A percentile compares a stretch with the other conserved stretches of the same genome.
These are phyloP conservation scores for Populus hybrid DNA, from an alignment of 441 rosid species.

Conservation along the genomic window DNA sequence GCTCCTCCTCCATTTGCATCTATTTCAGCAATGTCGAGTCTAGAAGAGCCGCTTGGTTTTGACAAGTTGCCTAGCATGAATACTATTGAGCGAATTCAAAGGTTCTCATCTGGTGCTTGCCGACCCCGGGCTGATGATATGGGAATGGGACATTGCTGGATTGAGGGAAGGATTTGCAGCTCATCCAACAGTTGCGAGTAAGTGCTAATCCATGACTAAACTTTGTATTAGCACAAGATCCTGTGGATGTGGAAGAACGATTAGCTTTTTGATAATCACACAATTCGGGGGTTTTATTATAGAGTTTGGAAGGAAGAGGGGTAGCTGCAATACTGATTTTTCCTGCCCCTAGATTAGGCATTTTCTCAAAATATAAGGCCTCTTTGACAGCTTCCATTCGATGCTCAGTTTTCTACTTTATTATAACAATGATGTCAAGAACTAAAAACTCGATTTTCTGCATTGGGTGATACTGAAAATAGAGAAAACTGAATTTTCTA, in stretches of 20 bases:
- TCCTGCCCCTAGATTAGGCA: neutral
- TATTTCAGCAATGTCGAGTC: conserved; percentile 67
- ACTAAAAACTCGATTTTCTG: neutral
- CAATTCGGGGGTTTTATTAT: neutral
- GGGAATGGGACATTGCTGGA: conserved; percentile 77
- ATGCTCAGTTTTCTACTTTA: neutral
- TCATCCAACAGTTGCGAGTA: conserved; percentile 70
- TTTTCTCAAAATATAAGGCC: neutral
- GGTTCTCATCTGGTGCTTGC: conserved; percentile 77
- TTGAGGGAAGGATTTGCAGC: conserved; percentile 78
- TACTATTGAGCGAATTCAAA: conserved; percentile 75
- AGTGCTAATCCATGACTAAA: conserved; percentile 17
- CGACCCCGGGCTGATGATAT: conserved; percentile 58
- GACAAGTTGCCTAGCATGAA: conserved; percentile 92
- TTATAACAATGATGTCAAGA: neutral
- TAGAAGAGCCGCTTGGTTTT: conserved; percentile 86
- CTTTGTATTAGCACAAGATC: neutral
- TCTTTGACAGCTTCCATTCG: neutral
- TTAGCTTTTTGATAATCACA: neutral
- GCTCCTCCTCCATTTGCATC: conserved; percentile 23
- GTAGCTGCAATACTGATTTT: neutral
- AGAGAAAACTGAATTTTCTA: neutral
- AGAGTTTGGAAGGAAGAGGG: neutral
- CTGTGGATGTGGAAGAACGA: neutral
- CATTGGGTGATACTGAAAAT: neutral